Conservation (phyloP, 768 basidiomycete genomes). For the Leccinum incarnatum region DNA sequence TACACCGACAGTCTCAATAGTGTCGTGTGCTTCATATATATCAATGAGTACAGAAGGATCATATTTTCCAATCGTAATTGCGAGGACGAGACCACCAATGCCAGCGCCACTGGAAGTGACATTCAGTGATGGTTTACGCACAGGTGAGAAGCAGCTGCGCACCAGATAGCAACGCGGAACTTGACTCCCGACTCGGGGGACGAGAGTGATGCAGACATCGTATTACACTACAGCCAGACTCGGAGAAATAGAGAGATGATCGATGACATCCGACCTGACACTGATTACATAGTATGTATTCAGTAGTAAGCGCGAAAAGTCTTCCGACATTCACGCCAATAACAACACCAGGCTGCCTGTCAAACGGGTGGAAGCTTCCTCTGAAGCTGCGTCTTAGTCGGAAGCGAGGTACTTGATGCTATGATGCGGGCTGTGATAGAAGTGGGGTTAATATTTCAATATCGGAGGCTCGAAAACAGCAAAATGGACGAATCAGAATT, state of each 20-base stretch:
- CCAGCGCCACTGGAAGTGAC: constrained; percentile 34
- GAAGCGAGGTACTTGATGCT: too few relatives aligned
- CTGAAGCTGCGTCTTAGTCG: too few relatives aligned
- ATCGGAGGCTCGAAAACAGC: neutral
- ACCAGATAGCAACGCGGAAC: constrained; percentile 27
- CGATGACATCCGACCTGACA: too few relatives aligned
- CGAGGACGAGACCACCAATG: constrained; percentile 43
- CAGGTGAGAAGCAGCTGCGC: neutral
- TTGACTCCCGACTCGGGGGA: neutral
- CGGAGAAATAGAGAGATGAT: too few relatives aligned
- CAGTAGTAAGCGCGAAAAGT: too few relatives aligned
- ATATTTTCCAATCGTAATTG: constrained; percentile 35
- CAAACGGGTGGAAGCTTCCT: too few relatives aligned
- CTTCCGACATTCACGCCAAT: too few relatives aligned
- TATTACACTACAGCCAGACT: neutral
- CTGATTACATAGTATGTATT: too few relatives aligned
- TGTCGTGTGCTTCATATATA: constrained; percentile 44
- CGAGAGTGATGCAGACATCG: neutral
- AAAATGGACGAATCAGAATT: constrained; percentile 38
- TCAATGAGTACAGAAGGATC: constrained; percentile 34
- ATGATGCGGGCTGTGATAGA: neutral
- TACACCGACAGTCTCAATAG: constrained; percentile 38
- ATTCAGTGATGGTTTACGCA: neutral
- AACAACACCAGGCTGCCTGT: too few relatives aligned
- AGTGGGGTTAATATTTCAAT: neutral